Percentiles rank a stretch among this genome's conserved stretches.
These are phyloP conservation scores for Musa itinerans DNA, from an alignment of 176 grass and related monocot genomes.

Conservation along the genomic window DNA sequence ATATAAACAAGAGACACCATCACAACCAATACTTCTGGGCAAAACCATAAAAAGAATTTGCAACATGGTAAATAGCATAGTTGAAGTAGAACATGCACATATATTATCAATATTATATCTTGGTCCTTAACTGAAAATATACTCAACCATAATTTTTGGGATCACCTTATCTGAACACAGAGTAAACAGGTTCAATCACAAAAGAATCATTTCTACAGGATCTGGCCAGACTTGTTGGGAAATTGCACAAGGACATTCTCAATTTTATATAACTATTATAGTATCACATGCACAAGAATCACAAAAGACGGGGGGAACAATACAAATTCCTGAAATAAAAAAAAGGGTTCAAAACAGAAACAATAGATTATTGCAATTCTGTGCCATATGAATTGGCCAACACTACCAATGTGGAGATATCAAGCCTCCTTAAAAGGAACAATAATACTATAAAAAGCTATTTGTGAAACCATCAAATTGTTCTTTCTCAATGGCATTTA, in stretches of 20 bases:
- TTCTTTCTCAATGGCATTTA: not conserved
- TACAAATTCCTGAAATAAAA: not conserved
- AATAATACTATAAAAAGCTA: not conserved
- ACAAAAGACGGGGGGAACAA: not conserved
- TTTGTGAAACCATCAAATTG: not conserved
- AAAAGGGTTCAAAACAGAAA: not conserved
- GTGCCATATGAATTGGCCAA: too few relatives aligned
- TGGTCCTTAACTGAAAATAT: too few relatives aligned
- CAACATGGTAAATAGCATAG: not conserved
- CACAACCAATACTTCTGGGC: not conserved
- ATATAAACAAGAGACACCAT: not conserved
- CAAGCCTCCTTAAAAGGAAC: not conserved
- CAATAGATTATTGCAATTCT: not conserved
- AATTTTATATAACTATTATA: not conserved
- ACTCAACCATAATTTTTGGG: not conserved
- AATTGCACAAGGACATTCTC: too few relatives aligned
- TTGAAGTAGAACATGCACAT: not conserved
- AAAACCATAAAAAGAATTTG: not conserved
- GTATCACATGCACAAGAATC: not conserved
- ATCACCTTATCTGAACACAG: not conserved
- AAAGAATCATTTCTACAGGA: too few relatives aligned
- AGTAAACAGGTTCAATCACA: too few relatives aligned
- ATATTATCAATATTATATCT: too few relatives aligned
- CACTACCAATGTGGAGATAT: too few relatives aligned
- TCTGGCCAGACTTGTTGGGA: too few relatives aligned